Percentiles rank a stretch among this genome's conserved stretches.
Evolutionary conservation across 257 asterid genomes (phyloP).

Genomic region (Solanum pennellii): DNA sequence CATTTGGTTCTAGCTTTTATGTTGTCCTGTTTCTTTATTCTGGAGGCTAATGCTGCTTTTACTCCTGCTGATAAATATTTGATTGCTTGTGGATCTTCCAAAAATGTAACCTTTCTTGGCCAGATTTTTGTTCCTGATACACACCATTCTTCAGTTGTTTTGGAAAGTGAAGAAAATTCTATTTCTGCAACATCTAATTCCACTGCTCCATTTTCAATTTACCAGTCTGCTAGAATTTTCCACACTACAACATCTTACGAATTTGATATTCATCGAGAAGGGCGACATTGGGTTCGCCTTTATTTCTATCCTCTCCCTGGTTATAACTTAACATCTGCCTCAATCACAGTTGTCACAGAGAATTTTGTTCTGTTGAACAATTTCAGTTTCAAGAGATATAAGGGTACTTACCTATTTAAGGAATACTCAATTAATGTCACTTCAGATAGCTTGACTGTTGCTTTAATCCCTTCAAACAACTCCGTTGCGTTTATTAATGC

Average conservation of each 20-base stretch:
- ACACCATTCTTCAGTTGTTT: conserved; percentile 25
- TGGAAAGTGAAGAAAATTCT: conserved; percentile 33
- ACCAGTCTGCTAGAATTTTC: conserved; percentile 49
- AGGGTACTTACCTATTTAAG: conserved; percentile 41
- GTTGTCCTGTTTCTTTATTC: conserved; percentile 9
- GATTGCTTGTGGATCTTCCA: conserved; percentile 64
- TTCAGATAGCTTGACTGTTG: conserved; percentile 29
- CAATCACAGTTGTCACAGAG: conserved; percentile 50
- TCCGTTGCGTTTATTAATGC: conserved; percentile 64
- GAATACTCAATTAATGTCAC: conserved; percentile 58
- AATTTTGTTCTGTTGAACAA: conserved; percentile 50
- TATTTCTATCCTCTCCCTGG: conserved; percentile 49
- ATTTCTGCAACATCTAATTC: conserved; percentile 35
- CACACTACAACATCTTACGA: conserved; percentile 39
- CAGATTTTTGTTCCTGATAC: conserved; percentile 47
- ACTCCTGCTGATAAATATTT: conserved; percentile 50
- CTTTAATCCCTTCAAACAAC: conserved; percentile 46
- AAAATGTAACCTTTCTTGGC: conserved; percentile 43
- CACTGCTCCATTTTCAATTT: conserved; percentile 47
- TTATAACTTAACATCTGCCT: conserved; percentile 39
- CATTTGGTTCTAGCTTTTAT: conserved; percentile 23
- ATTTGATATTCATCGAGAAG: conserved; percentile 29
- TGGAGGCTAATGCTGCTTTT: conserved; percentile 24
- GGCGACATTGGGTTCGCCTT: conserved; percentile 70
- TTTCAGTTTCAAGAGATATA: conserved; percentile 35